Conservation (phyloP, 2,329 filamentous ascomycete genomes). For the Penicillium olsonii region DNA sequence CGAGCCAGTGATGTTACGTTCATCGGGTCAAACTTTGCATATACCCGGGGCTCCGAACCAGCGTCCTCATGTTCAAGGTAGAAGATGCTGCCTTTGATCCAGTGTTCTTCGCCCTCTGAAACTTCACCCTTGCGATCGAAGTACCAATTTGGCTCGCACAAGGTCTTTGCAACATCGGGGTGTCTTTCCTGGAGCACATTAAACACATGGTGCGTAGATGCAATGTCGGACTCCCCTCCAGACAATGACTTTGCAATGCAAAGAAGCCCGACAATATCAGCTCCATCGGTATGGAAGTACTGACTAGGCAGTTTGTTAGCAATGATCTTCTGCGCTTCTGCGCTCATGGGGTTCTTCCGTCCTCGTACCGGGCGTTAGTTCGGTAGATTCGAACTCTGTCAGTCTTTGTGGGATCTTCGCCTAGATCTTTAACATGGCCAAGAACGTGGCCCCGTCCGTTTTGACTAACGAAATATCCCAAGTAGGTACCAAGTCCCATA, state of each 20-base stretch:
- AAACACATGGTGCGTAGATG: conserved; percentile 75
- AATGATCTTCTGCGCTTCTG: not conserved
- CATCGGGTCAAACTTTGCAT: conserved; percentile 73
- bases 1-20: conserved; percentile 71
- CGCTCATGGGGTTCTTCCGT: not conserved
- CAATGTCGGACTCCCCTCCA: conserved; percentile 80
- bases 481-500: conserved; percentile 79
- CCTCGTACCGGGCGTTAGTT: conserved; percentile 65
- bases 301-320: conserved; percentile 51
- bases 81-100: conserved; percentile 69
- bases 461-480: conserved; percentile 82
- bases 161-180: conserved; percentile 71
- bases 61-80: conserved; percentile 68
- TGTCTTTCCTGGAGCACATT: conserved; percentile 72
- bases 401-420: conserved; percentile 75
- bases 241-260: conserved; percentile 75
- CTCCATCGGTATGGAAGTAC: conserved; percentile 81
- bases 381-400: conserved; percentile 85
- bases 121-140: conserved; percentile 86
- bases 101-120: conserved; percentile 71
- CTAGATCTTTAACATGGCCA: conserved; percentile 83
- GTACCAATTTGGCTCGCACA: conserved; percentile 79
- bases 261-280: conserved; percentile 76
- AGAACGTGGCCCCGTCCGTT: conserved; percentile 81
- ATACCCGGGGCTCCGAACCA: conserved; percentile 59